Conservation (phyloP, 1,284 basidiomycete species). For the Leccinum fuscescens region DNA sequence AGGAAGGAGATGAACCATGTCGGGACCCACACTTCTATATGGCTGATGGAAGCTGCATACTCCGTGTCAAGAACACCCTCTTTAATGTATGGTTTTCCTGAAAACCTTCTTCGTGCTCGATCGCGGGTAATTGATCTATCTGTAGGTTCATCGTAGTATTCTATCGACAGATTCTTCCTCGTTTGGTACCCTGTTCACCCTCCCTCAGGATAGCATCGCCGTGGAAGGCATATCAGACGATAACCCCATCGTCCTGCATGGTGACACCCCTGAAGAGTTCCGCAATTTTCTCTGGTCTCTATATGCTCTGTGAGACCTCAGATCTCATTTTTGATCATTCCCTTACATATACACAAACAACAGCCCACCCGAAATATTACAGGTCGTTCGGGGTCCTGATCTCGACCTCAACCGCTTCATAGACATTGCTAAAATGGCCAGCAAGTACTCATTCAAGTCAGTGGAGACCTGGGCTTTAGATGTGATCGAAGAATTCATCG, state of each 20-base stretch:
- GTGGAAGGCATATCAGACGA: conserved; percentile 59
- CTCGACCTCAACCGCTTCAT: conserved; percentile 56
- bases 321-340: conserved; percentile 22
- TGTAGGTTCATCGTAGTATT: conserved; percentile 62
- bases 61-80: conserved; percentile 56
- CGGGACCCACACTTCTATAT: conserved; percentile 46
- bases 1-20: conserved; percentile 14
- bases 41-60: conserved; percentile 59
- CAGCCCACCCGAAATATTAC: conserved; percentile 58
- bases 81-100: conserved; percentile 53
- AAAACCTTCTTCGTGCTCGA: neutral
- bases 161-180: conserved; percentile 61
- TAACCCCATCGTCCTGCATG: conserved; percentile 58
- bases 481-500: conserved; percentile 60
- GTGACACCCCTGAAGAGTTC: conserved; percentile 61
- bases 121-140: neutral
- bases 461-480: conserved; percentile 68
- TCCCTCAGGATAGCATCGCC: conserved; percentile 50
- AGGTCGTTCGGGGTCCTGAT: conserved; percentile 40
- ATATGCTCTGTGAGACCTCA: conserved; percentile 54
- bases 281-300: conserved; percentile 58
- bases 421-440: conserved; percentile 58
- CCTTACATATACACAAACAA: conserved; percentile 8
- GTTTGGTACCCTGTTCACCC: conserved; percentile 59
- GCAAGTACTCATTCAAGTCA: conserved; percentile 69